phyloP scores from a whole-genome alignment of 176 grass and related monocot genomes.

The Luzula sylvatica region DNA sequence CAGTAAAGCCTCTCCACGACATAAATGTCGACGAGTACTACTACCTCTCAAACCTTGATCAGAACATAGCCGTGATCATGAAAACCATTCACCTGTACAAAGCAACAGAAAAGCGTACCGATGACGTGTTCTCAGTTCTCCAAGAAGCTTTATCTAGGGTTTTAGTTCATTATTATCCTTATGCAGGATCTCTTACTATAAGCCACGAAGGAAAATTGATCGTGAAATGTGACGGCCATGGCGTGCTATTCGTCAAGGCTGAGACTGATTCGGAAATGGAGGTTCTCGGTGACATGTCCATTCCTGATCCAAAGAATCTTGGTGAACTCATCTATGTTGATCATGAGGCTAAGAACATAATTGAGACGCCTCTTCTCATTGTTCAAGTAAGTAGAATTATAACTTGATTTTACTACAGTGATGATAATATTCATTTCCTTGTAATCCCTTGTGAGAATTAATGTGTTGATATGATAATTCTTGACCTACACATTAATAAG shows the following conservation, averaged over 20 bases:
- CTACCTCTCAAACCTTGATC: conserved; percentile 50
- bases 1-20: conserved; percentile 16
- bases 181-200: conserved; percentile 27
- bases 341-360: neutral
- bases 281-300: conserved; percentile 14
- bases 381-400: conserved; percentile 19
- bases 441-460: too few relatives aligned
- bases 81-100: conserved; percentile 57
- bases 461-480: too few relatives aligned
- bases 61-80: conserved; percentile 43
- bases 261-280: conserved; percentile 22
- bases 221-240: conserved; percentile 28
- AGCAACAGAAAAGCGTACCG: neutral
- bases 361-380: conserved; percentile 32
- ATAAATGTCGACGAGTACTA: conserved; percentile 19
- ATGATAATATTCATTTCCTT: too few relatives aligned
- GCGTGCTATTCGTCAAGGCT: conserved; percentile 43
- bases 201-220: conserved; percentile 33
- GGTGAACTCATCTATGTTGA: conserved; percentile 28
- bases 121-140: conserved; percentile 9
- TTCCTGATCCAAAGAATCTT: conserved; percentile 20
- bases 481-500: too few relatives aligned
- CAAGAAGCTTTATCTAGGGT: conserved; percentile 35
- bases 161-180: conserved; percentile 41
- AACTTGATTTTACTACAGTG: too few relatives aligned